Percentiles rank a stretch among this genome's conserved stretches.
Evolutionary conservation across 345 rosid species (phyloP).

Genomic region (Excoecaria agallocha): DNA sequence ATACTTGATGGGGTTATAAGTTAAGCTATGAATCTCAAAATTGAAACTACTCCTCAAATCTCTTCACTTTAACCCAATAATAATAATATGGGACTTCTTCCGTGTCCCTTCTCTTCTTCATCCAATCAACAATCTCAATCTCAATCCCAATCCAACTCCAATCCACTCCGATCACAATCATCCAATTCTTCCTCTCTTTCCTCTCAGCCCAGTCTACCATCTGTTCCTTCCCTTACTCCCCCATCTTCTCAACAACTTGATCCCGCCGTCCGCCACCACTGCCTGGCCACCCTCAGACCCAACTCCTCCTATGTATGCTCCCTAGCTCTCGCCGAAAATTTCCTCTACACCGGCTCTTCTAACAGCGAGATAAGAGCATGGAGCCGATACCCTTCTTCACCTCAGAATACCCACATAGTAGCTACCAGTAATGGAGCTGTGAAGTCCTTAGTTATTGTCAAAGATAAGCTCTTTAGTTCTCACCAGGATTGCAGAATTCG

Average conservation of each 20-base stretch:
- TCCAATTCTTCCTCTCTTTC: slow-evolving; percentile 42
- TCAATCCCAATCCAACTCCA: slow-evolving; percentile 7
- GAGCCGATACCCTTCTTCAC: slow-evolving; percentile 26
- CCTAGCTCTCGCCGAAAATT: slow-evolving; percentile 40
- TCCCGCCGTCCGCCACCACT: slow-evolving; percentile 29
- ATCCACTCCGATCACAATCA: slow-evolving; percentile 32
- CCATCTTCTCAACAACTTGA: slow-evolving; percentile 8
- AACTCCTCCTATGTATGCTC: slow-evolving; percentile 54
- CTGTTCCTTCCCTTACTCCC: slow-evolving; percentile 52
- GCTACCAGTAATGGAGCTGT: slow-evolving; percentile 43
- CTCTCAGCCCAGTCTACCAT: slow-evolving; percentile 49
- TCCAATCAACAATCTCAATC: neutral
- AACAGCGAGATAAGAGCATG: slow-evolving; percentile 52
- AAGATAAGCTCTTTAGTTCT: slow-evolving; percentile 54
- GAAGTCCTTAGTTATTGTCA: slow-evolving; percentile 48
- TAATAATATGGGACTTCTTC: slow-evolving; percentile 37
- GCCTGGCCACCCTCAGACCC: slow-evolving; percentile 48
- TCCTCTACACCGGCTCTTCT: slow-evolving; percentile 53
- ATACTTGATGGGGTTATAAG: no score
- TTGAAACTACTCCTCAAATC: no score
- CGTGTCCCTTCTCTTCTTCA: slow-evolving; percentile 29
- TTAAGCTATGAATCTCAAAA: no score
- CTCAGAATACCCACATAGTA: slow-evolving; percentile 6
- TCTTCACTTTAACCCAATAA: slow-evolving; percentile 3
- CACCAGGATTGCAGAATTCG: slow-evolving; percentile 81